Evolutionary conservation across 805 yeast species (phyloP), one percentile per base, ranked within the genome.

Genomic region (Hanseniaspora nectarophila): DNA sequence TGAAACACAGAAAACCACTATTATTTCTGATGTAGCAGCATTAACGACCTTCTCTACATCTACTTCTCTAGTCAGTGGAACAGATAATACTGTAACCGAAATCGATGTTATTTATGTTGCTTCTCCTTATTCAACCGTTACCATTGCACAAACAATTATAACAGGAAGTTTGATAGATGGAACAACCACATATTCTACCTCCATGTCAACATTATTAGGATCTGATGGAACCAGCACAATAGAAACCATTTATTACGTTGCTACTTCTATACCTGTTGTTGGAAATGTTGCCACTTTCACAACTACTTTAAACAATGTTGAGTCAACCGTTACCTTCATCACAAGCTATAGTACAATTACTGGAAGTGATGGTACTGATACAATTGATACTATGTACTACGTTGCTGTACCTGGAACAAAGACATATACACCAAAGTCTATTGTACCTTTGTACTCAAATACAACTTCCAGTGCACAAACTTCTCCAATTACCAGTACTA

Each of bases 61-160:
- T 8, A 21, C 24, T 7, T 20, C 29, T 6, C 33, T 32, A 15
- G n/a, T 21, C 10, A 23, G 16, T 15, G 47, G 47, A 24, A 9
- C 38, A 1, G 21, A 44, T 37, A 32, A 37, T 16, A 9, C 10
- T 13, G 47, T 18, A 35, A 20, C 39, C 18, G 39, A 18, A 5
- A 5, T 18, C 18, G 39, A 55, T 31, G 13, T 54, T 33, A 46
- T 43, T 50, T 54, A 47, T 33, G 56, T 56, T 15, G 53, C 55
- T 45, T 53, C 56, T 21, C 58, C 58, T 18, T 35, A 35, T 20
- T 24, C 39, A 49, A 28, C 28, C 9, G 29, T 26, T 5, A 43
- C 23, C 34, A 24, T 23, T 35, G 42, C 43, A 15, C 8, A 28
- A 16, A 38, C 26, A 3, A 43, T n/a, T 21, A 37, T 51, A 18